Evolutionary conservation across 495 filamentous ascomycete genomes (phyloP).

Genomic region (Neurospora cerealis): DNA sequence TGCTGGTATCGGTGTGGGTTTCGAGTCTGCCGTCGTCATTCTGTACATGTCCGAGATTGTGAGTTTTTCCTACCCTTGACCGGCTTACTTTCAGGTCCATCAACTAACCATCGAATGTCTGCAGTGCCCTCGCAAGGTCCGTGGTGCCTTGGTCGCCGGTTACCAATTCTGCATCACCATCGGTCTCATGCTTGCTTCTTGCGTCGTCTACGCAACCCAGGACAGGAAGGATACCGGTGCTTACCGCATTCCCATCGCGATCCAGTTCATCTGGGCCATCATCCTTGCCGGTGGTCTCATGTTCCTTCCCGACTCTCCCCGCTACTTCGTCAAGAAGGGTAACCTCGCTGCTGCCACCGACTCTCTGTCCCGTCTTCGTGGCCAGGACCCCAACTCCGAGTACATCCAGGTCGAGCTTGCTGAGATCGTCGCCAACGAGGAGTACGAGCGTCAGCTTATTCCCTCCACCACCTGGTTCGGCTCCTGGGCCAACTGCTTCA

Average conservation of each 20-base stretch:
- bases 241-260: conserved; percentile 62
- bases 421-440: conserved; percentile 76
- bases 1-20: conserved; percentile 64
- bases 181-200: conserved; percentile 62
- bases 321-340: conserved; percentile 70
- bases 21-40: conserved; percentile 65
- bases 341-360: conserved; percentile 51
- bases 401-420: conserved; percentile 59
- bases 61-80: background rate
- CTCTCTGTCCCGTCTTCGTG: conserved; percentile 56
- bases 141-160: conserved; percentile 61
- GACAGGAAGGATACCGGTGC: conserved; percentile 49
- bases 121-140: conserved; percentile 53
- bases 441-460: conserved; percentile 60
- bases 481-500: conserved; percentile 58
- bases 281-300: conserved; percentile 52
- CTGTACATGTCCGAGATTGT: conserved; percentile 66
- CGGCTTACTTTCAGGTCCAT: too few species aligned
- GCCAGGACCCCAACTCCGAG: conserved; percentile 52
- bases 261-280: conserved; percentile 62
- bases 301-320: conserved; percentile 66
- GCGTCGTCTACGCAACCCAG: conserved; percentile 61
- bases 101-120: conserved; percentile 6
- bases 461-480: conserved; percentile 54
- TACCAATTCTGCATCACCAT: conserved; percentile 76